Base-by-base conservation (phyloP, 192 early-diverging fungal genomes). In the Dispira simplex region DNA sequence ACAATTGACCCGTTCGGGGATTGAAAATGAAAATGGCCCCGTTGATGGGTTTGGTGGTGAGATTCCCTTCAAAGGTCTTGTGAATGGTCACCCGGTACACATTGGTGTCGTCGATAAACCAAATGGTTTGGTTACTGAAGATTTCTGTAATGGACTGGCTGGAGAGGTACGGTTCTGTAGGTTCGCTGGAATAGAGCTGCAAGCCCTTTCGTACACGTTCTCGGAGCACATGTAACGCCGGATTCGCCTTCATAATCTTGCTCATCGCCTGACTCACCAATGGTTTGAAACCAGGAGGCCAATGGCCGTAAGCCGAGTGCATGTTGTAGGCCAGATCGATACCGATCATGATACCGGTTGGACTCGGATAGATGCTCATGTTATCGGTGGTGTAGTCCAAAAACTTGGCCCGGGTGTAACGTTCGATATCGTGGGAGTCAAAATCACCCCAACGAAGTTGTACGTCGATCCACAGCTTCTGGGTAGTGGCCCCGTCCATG, bases 101-200 rank as follows among this genome's bases (percentile, higher is more conserved):
- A 64, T 99, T 99, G 49, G 96, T 97, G 70, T 99, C 96, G 71
- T 99, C 96, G 46, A 99, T 89, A 72, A 99, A 99, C 96, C 96
- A 99, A 69, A 95, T 96, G 54, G 93, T 96, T 75, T 97, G 93
- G 71, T 95, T 93, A 63, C 86, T 90, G 79, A 99, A 99, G 66
- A 99, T 77, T 72, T 99, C 96, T 23, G 90, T 89, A 64, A 97
- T 93, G 71, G 92, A 91, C 63, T 90, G 90, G 47, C 92, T 95
- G 64, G 88, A 90, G 65, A 99, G 75, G 69, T 96, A 97, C 62
- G 93, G 95, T 71, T 99, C 96, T 9, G 96, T 99, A 8, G 96
- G 92, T 74, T 99, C 96, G 0, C 93, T 96, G 23, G 92, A 93
- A 73, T 97, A 99, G 59, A 99, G 83, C 73, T 99, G 96, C 64